Base-by-base conservation (phyloP, 2,329 filamentous ascomycete species). In the Gaeumannomyces tritici region DNA sequence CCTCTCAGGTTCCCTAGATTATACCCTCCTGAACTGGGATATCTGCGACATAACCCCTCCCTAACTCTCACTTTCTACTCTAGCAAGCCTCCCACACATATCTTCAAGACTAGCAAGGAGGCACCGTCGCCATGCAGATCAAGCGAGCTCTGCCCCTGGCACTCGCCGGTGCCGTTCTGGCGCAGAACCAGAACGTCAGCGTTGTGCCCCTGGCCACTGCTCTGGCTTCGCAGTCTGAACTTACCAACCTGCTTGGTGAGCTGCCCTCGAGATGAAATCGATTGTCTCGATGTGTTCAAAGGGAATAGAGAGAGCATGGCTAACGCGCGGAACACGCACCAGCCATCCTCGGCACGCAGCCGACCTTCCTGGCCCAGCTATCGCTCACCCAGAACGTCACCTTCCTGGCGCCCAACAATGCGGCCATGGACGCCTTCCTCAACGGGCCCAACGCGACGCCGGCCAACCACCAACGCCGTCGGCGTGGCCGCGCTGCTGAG, bases 401-500 rank as follows among this genome's bases (percentile, higher is more conserved):
- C 18, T 57, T 63, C 59, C 35, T 63, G 55, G 62, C 62, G 11
- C 62, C 62, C 28, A 63, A 51, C 59, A 63, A 63, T 27, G 21
- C 12, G n/a, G 68, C 62, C 26, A 54, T 63, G 2, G 26, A 21
- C 59, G 55, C 27, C 11, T 59, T 63, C 47, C 27, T 63, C 21
- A 63, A 63, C 59, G 63, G 65, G 11, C 63, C 63, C 8, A 62
- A 28, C 21, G 28, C 67, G 6, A 64, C 64, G 3, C 67, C 69
- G 5, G 55, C 65, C 26, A 61, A 68, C 26, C 64, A 59, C 63
- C 2, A 66, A 70, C 60, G 60, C 69, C 0, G 67, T 65, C 13
- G 67, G 70, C 27, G 60, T 76, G 5, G 62, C 67, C 18, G 80
- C 80, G 5, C 70, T 86, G 31, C 71, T 88, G 27, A 74, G 72